Evolutionary conservation across 2,329 filamentous ascomycete species (phyloP), one percentile per base, ranked within the genome.

Genomic region (Penicillium sp.): DNA sequence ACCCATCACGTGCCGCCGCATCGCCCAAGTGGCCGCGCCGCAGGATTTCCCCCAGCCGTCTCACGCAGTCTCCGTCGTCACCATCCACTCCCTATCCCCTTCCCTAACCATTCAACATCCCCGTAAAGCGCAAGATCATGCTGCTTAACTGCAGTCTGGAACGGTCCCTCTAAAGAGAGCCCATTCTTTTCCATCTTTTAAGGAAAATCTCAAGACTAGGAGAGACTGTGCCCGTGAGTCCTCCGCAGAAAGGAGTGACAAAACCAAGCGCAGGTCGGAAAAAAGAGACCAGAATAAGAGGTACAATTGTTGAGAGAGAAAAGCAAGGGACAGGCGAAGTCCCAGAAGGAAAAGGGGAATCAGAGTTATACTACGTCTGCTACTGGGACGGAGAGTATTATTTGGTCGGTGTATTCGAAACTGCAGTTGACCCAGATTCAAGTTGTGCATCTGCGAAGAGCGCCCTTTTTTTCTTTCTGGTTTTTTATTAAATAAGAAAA

Each of bases 81-180:
- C 63, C 64, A 68, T 56, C 59, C 59, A 63, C 65, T 65, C 62
- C 58, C 61, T 56, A 41, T 58, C 58, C 56, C 64, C 56, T 59
- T 62, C 64, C 54, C 53, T 47, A 60, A 61, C 54, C 61, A 51
- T 66, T 68, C 64, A 57, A 62, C 61, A 67, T 71, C 68, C 68
- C 69, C 72, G 76, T 78, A 78, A 79, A 77, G 71, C 73, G 72
- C 75, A 75, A 73, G 68, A 74, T 69, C 71, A 75, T 75, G 70
- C 71, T 74, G 69, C 70, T 71, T 65, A 69, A 66, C 63, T 66
- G 69, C 72, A 71, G 66, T 63, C 41, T 63, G 68, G 66, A 71
- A 70, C 70, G 74, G 71, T 67, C 74, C 72, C 71, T 73, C 70
- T 73, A 75, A 74, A 75, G 71, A 76, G 70, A 71, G 64, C 69